A percentile compares a stretch with the other conserved stretches of the same genome.
These are phyloP conservation scores for Starmerella scarabaei DNA, from an alignment of 805 yeast genomes.

Conservation along the genomic window DNA sequence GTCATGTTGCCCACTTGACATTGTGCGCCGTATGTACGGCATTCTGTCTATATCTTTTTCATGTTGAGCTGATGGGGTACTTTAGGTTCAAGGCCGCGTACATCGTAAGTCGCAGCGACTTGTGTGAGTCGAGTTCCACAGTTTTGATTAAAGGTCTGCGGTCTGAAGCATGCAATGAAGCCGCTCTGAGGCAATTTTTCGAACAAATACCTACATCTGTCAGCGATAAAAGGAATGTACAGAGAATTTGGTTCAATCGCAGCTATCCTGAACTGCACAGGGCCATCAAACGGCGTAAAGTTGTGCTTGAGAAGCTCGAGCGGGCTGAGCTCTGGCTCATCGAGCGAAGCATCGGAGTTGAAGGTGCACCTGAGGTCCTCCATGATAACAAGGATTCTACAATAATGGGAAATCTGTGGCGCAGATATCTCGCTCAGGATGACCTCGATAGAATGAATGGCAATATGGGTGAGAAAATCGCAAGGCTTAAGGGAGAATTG, in stretches of 20 bases:
- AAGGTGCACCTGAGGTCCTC: not conserved
- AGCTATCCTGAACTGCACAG: conserved; percentile 31
- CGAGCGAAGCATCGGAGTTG: conserved; percentile 21
- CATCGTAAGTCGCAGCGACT: conserved; percentile 22
- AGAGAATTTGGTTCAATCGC: conserved; percentile 47
- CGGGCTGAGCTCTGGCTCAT: conserved; percentile 31
- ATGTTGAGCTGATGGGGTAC: conserved; percentile 43
- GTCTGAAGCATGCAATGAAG: conserved; percentile 36
- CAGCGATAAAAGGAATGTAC: conserved; percentile 32
- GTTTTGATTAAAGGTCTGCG: conserved; percentile 60
- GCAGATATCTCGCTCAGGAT: conserved; percentile 40
- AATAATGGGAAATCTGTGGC: conserved; percentile 21
- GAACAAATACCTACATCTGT: conserved; percentile 26
- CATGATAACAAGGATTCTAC: conserved; percentile 9
- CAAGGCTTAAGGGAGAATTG: conserved; percentile 49
- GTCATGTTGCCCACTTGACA: conserved; percentile 50
- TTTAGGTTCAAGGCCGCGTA: conserved; percentile 37
- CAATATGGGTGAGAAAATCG: conserved; percentile 27
- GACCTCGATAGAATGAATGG: conserved; percentile 28
- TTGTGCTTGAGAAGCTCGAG: conserved; percentile 31
- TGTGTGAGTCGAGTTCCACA: conserved; percentile 31
- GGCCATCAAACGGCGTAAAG: conserved; percentile 25
- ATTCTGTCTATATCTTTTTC: conserved; percentile 44
- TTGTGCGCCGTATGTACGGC: conserved; percentile 43
- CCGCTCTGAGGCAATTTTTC: conserved; percentile 43